Evolutionary conservation across 306 rosid genomes (phyloP), one percentile per base, ranked within the genome.

Genomic region (Medicago ruthenica): DNA sequence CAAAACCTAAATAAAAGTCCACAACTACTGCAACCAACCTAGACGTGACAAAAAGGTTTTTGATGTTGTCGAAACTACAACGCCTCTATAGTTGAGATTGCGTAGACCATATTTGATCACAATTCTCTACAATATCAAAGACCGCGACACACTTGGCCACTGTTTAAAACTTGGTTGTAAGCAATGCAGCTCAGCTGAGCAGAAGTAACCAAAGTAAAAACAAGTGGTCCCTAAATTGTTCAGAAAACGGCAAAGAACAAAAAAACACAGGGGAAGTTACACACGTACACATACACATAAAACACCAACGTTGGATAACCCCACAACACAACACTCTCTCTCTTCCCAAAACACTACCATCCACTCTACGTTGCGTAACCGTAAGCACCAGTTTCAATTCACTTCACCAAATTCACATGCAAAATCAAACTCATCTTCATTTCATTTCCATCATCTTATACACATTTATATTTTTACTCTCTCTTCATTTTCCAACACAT

Each of bases 351-450:
- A 14, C 13, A 15, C n/a, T 24, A 67, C 8, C 45, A 41, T 71
- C 66, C 55, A 47, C n/a, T 55, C 76, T 39, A 69, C 78, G 60
- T 82, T 82, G 76, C 85, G 82, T 82, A 82, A 77, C 85, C 82
- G 60, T 66, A 65, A 65, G 58, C 65, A 31, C 79, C 45, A 74
- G 17, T 17, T 36, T 4, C n/a, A 11, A 13, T 11, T 70, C 78
- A 62, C 81, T 12, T 75, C 73, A 81, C 81, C 44, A 61, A 61
- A 8, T 61, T 61, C 67, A 61, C 67, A 61, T 61, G 67, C 67
- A 61, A 61, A 76, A 53, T 72, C 81, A 70, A 36, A 36, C 14
- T 64, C 41, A 6, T 16, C 37, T 10, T 21, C 5, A 37, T 51
- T 73, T 75, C 71, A 42, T 53, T 59, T 51, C 69, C 67, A 36